A percentile compares a stretch with the other conserved stretches of the same genome.
These are phyloP conservation scores for Pisolithus microcarpus DNA, from an alignment of 768 basidiomycete genomes.

Conservation along the genomic window DNA sequence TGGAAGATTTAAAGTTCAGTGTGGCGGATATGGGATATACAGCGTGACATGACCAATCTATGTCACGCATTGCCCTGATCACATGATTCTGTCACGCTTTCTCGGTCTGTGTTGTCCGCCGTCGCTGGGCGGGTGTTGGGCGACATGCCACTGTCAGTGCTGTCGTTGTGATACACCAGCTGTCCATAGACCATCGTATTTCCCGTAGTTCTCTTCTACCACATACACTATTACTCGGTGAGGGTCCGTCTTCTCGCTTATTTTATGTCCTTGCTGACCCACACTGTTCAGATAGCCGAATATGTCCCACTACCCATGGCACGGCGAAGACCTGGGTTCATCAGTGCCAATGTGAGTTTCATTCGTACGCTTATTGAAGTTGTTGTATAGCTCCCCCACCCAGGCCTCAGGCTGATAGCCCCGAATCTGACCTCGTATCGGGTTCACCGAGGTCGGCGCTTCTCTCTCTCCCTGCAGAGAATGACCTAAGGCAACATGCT, in stretches of 20 bases:
- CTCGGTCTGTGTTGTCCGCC: neutral
- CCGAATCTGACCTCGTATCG: constrained; percentile 23
- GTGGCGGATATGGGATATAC: constrained; percentile 28
- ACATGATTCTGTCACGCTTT: constrained; percentile 19
- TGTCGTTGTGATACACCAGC: too few relatives aligned
- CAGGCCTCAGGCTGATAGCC: constrained; percentile 1
- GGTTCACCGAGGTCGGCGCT: constrained; percentile 23
- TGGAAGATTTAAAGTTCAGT: constrained; percentile 21
- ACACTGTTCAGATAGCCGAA: constrained; percentile 2
- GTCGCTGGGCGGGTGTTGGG: neutral
- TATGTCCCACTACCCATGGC: constrained; percentile 25
- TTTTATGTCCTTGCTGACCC: neutral
- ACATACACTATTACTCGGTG: too few relatives aligned
- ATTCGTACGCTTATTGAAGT: neutral
- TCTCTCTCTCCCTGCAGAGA: constrained; percentile 19
- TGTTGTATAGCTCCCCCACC: too few relatives aligned
- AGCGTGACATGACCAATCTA: constrained; percentile 25
- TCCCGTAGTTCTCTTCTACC: too few relatives aligned
- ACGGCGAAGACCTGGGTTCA: neutral
- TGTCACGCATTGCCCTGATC: constrained; percentile 7
- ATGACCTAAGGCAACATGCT: constrained; percentile 3
- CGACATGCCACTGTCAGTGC: neutral
- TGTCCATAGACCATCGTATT: too few relatives aligned
- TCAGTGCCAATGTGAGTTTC: constrained; percentile 15
- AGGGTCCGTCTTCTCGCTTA: neutral